Evolutionary conservation across 2,329 filamentous ascomycete species (phyloP), one percentile per base, ranked within the genome.

Genomic region (Furcasterigmium sp.): DNA sequence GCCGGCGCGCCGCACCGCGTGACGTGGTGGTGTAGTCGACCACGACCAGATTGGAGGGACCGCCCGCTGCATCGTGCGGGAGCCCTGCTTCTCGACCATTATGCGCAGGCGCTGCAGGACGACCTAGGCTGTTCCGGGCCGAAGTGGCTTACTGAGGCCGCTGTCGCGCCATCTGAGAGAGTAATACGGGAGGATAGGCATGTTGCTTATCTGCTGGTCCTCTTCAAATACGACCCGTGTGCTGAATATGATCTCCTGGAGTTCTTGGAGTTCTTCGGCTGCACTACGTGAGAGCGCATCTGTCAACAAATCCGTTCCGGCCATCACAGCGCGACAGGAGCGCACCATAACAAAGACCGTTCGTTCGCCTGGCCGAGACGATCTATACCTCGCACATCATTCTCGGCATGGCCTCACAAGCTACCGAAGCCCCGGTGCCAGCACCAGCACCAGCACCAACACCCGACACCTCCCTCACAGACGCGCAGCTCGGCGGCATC

Each of bases 401-500:
- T 11, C 23, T 26, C 23, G 23, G 7, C 23, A 26, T 11, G 4
- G 26, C 45, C 9, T 30, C 46, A 18, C 45, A 48, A 4, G 49
- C 46, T 25, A 26, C 7, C 11, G n/a, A n/a, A n/a, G 44, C 46
- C 42, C 30, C 42, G 37, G 43, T 42, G 29, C 50, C 46, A 41
- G 46, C 36, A 38, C 49, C 25, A 32, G 47, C 36, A 30, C 46
- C 32, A 8, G 11, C 7, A 35, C 9, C n/a, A 15, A 17, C 32
- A 17, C 18, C 14, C 45, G 50, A 11, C 53, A n/a, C n/a, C n/a
- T n/a, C n/a, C n/a, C 56, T 70, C 4, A 61, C 57, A 1, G 53
- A 59, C 20, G 56, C 51, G n/a, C 56, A 69, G 39, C 58, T 72
- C 23, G 68, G 65, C 5, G 68, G 61, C 30, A 65, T 72, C 15